These are phyloP conservation scores for Anethum foeniculum DNA, from an alignment of 140 eudicot species.

Conservation along the genomic window DNA sequence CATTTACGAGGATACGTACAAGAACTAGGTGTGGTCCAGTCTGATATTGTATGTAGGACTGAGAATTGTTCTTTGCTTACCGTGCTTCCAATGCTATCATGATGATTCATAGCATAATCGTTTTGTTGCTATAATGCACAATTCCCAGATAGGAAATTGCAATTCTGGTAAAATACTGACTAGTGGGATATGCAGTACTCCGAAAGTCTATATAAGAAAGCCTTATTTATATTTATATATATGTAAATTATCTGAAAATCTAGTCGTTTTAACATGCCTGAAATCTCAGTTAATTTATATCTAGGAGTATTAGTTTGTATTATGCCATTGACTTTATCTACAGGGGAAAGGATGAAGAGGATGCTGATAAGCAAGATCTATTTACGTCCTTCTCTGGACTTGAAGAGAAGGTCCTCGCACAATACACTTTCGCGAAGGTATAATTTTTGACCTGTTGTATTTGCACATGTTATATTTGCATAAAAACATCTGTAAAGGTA, in stretches of 20 bases:
- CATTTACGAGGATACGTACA: background rate
- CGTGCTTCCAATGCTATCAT: background rate
- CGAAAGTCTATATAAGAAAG: background rate
- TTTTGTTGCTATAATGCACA: background rate
- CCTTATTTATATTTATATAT: background rate
- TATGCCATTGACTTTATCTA: conserved; percentile 9
- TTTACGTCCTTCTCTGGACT: conserved; percentile 72
- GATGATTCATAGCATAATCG: background rate
- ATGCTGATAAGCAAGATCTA: conserved; percentile 63
- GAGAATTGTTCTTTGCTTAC: background rate
- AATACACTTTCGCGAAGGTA: conserved; percentile 88
- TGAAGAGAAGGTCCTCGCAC: conserved; percentile 91
- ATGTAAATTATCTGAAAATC: background rate
- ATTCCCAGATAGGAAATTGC: background rate
- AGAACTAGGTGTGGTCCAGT: background rate
- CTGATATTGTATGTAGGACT: background rate
- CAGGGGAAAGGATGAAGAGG: conserved; percentile 78
- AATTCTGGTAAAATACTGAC: background rate
- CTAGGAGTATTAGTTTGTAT: conserved; percentile 4
- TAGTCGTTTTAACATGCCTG: background rate
- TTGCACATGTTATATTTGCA: conserved; percentile 1
- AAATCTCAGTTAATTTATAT: background rate
- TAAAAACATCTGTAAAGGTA: background rate
- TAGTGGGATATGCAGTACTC: background rate
- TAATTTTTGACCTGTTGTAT: conserved; percentile 2